phyloP scores from a whole-genome alignment of 306 rosid genomes.

The Macrotyloma uniflorum region DNA sequence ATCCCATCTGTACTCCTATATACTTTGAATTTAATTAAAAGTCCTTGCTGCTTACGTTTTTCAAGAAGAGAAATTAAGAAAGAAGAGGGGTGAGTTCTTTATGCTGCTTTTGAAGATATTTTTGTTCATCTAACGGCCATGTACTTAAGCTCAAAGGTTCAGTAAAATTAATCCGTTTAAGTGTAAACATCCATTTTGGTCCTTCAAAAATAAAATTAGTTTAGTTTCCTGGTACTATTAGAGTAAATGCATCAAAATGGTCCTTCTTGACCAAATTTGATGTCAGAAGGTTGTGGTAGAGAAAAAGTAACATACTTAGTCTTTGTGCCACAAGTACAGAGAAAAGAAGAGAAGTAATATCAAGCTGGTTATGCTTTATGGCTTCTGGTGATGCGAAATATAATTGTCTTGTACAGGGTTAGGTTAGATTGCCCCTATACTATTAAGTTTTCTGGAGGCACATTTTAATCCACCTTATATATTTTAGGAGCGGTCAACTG shows the following conservation, averaged over 20 bases:
- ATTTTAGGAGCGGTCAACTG: constrained; percentile 84
- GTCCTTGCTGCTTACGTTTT: neutral
- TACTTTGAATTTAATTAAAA: neutral
- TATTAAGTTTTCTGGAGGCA: constrained; percentile 19
- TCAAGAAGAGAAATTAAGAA: neutral
- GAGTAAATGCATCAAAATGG: neutral
- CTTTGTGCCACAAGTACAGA: neutral
- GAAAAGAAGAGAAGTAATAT: neutral
- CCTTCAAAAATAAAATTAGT: neutral
- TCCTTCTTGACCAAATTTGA: neutral
- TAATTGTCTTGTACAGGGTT: constrained; percentile 19
- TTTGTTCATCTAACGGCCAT: neutral
- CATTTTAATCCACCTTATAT: constrained; percentile 21
- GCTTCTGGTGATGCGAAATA: neutral
- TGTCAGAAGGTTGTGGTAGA: neutral
- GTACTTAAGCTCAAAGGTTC: neutral
- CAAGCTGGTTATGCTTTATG: neutral
- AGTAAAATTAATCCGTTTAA: neutral
- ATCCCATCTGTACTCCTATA: neutral
- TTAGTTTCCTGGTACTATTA: neutral
- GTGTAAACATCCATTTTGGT: neutral
- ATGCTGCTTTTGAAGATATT: neutral
- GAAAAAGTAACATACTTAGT: neutral
- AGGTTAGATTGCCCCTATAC: neutral
- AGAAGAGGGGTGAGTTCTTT: neutral